Base-by-base conservation (phyloP, 2,329 filamentous ascomycete genomes). In the Botrytis elliptica region DNA sequence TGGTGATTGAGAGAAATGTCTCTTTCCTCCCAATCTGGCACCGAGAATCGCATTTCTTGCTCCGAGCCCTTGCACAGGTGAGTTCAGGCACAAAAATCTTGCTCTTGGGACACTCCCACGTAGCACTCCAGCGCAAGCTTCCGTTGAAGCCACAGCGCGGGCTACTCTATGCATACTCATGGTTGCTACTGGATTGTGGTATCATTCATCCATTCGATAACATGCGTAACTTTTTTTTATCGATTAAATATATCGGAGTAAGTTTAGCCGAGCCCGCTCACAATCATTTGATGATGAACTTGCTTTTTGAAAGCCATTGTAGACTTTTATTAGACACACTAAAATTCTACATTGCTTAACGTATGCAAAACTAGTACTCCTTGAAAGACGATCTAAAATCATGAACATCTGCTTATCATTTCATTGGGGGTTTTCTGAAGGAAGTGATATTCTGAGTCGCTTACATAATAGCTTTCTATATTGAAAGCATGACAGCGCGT, bases 161-260 rank as follows among this genome's bases (percentile, higher is more conserved):
- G 77, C 75, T 75, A 75, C 75, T 79, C 77, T 78, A 74, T 79
- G 76, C 76, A 76, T 77, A 77, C 77, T 80, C 78, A 78, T 80
- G 74, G 72, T 75, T 69, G 72, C 64, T 73, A 63, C 25, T 36
- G 20, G 42, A 55, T 49, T 70, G 44, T 68, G 52, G 29, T 60
- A 72, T 59, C 22, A 29, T 59, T 69, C 59, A 66, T 67, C 20
- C 44, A 46, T 68, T 72, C 70, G n/a, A 40, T n/a, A 68, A 66
- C 42, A 46, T 44, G 72, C 62, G 40, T 60, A 71, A 77, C 72
- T 74, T 76, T 76, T 76, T 73, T 73, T 64, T 73, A 70, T 70
- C 44, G 59, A 73, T 64, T 38, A 20, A 42, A 44, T 46, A 25
- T n/a, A 25, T 49, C 49, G 55, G 72, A 60, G 72, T n/a, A 64